Evolutionary conservation across 2,329 filamentous ascomycete species (phyloP).

Genomic region (Colletotrichum viniferum): DNA sequence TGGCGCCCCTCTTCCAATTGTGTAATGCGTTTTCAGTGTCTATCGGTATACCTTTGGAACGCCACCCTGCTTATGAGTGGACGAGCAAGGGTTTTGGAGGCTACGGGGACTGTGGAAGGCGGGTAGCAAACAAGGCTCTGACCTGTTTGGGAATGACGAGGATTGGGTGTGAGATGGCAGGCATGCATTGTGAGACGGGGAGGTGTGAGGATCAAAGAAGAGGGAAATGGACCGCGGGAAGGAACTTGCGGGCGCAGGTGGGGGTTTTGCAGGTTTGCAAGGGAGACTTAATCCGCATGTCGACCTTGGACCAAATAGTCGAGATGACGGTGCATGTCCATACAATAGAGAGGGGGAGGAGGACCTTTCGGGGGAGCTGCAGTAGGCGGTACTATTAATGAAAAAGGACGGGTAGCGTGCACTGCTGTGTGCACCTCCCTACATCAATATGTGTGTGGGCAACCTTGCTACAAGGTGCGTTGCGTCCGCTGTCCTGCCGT

Average conservation of each 20-base stretch:
- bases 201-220: slow-evolving; percentile 7
- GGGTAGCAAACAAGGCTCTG: slow-evolving; percentile 17
- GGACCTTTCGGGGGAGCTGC: neutral
- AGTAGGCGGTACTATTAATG: neutral
- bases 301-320: neutral
- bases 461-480: neutral
- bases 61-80: slow-evolving; percentile 7
- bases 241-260: slow-evolving; percentile 6
- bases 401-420: neutral
- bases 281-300: neutral
- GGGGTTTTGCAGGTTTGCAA: neutral
- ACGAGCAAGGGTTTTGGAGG: neutral
- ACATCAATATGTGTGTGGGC: neutral
- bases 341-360: neutral
- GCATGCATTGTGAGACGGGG: slow-evolving; percentile 7
- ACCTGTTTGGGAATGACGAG: slow-evolving; percentile 20
- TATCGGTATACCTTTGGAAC: neutral
- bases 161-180: neutral
- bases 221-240: neutral
- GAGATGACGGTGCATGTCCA: slow-evolving; percentile 7
- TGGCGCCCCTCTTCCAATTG: neutral
- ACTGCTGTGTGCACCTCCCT: neutral
- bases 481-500: neutral
- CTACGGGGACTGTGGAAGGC: neutral
- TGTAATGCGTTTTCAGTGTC: neutral